Percentiles rank a stretch among this genome's conserved stretches.
Conservation (phyloP, 768 basidiomycete species). For the Auriscalpium orientale region DNA sequence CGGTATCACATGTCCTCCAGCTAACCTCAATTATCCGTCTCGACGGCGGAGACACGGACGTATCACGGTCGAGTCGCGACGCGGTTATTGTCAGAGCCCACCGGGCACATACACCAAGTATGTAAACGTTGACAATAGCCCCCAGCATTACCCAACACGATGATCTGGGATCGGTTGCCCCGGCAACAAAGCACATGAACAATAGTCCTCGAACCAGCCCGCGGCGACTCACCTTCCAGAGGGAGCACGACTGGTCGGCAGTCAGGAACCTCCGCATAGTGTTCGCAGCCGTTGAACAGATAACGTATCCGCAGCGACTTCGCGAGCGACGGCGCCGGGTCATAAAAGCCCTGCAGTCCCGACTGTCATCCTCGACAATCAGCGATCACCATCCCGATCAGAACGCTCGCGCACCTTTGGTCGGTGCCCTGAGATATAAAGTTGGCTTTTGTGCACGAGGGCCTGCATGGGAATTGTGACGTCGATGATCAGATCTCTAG, state of each 20-base stretch:
- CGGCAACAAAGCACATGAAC: slow-evolving; percentile 4
- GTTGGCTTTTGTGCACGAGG: slow-evolving; percentile 68
- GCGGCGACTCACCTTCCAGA: slow-evolving; percentile 50
- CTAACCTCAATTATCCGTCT: neutral
- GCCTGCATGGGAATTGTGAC: slow-evolving; percentile 80
- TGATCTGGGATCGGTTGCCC: slow-evolving; percentile 13
- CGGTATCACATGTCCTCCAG: neutral
- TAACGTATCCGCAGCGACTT: slow-evolving; percentile 72
- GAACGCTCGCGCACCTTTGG: slow-evolving; percentile 49
- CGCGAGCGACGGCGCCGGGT: slow-evolving; percentile 66
- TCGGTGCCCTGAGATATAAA: slow-evolving; percentile 69
- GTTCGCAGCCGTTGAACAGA: slow-evolving; percentile 62
- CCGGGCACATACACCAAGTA: neutral
- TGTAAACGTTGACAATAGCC: neutral
- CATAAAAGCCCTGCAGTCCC: slow-evolving; percentile 81
- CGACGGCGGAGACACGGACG: no score
- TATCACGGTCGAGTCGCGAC: no score
- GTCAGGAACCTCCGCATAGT: slow-evolving; percentile 74
- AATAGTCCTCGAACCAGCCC: slow-evolving; percentile 6
- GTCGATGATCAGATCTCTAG: slow-evolving; percentile 50
- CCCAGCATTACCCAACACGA: slow-evolving; percentile 6
- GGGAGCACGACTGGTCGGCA: slow-evolving; percentile 65
- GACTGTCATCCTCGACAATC: slow-evolving; percentile 31
- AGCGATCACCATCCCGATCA: slow-evolving; percentile 1
- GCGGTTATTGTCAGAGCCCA: neutral